phyloP scores from a whole-genome alignment of 1,284 basidiomycete species.

The Tilletia caries region DNA sequence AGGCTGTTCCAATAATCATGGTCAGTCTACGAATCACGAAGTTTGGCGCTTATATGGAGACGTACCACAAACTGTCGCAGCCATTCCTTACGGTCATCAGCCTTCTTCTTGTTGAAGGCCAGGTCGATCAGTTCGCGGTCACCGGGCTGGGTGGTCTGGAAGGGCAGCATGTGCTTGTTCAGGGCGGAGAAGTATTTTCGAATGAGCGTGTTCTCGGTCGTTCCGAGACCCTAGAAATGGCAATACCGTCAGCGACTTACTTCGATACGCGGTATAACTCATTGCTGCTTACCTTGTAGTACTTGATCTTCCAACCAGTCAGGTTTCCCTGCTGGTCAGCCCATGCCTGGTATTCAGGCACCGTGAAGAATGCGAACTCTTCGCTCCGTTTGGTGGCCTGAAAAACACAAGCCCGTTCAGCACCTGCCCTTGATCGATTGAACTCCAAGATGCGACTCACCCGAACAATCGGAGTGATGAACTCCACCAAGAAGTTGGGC shows the following conservation, averaged over 20 bases:
- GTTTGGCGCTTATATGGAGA: neutral
- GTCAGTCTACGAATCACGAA: neutral
- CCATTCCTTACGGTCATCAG: slow-evolving; percentile 98
- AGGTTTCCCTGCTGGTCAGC: slow-evolving; percentile 73
- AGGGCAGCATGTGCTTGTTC: slow-evolving; percentile 89
- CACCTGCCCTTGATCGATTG: neutral
- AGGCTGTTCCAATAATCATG: slow-evolving; percentile 60
- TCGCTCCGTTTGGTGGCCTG: slow-evolving; percentile 69
- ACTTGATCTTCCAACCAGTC: slow-evolving; percentile 85
- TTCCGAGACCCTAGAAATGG: slow-evolving; percentile 81
- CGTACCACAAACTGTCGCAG: slow-evolving; percentile 73
- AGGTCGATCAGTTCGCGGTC: slow-evolving; percentile 90
- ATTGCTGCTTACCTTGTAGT: slow-evolving; percentile 53
- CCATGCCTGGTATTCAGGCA: slow-evolving; percentile 96
- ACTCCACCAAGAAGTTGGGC: slow-evolving; percentile 92
- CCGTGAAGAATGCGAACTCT: slow-evolving; percentile 87
- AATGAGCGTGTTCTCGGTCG: slow-evolving; percentile 80
- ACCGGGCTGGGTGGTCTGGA: slow-evolving; percentile 73
- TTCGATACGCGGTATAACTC: neutral
- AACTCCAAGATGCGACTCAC: slow-evolving; percentile 48
- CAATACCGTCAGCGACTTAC: neutral
- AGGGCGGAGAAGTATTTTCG: slow-evolving; percentile 90
- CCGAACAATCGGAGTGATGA: slow-evolving; percentile 96
- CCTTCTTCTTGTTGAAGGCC: slow-evolving; percentile 99
- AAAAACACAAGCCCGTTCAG: slow-evolving; percentile 22